phyloP scores from a whole-genome alignment of 768 basidiomycete genomes.

The Cantharellus cinnabarinus region DNA sequence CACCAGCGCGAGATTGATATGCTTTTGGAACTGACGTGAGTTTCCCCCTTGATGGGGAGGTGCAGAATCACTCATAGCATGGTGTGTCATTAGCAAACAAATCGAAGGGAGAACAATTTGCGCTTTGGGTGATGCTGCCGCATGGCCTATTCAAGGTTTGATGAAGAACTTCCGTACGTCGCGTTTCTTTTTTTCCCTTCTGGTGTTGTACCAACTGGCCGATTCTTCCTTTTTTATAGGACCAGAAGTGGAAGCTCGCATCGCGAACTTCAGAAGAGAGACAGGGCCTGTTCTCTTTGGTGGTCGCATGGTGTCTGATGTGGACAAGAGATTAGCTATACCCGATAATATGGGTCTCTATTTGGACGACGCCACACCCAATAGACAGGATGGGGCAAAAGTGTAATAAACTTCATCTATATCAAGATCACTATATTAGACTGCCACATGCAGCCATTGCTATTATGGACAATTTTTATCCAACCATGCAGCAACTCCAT shows the following conservation, averaged over 20 bases:
- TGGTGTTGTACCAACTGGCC: not conserved
- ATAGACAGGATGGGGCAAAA: too few relatives aligned
- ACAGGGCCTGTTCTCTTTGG: constrained; percentile 81
- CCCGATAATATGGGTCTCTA: constrained; percentile 48
- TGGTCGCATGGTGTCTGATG: constrained; percentile 46
- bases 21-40: constrained; percentile 83
- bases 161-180: constrained; percentile 78
- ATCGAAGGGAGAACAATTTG: constrained; percentile 94
- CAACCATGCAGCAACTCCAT: too few relatives aligned
- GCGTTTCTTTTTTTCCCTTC: not conserved
- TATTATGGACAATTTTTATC: too few relatives aligned
- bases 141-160: constrained; percentile 96
- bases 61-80: not conserved
- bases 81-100: constrained; percentile 46
- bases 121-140: constrained; percentile 89
- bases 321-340: constrained; percentile 47
- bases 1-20: constrained; percentile 93
- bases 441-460: too few relatives aligned
- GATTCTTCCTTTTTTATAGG: constrained; percentile 12
- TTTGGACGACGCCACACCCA: not conserved
- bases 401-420: too few relatives aligned
- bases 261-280: constrained; percentile 48
- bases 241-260: constrained; percentile 80
- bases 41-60: constrained; percentile 7
- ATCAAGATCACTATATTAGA: too few relatives aligned